phyloP scores from a whole-genome alignment of 352 stramenopile species.

The Pythium angustatum region DNA sequence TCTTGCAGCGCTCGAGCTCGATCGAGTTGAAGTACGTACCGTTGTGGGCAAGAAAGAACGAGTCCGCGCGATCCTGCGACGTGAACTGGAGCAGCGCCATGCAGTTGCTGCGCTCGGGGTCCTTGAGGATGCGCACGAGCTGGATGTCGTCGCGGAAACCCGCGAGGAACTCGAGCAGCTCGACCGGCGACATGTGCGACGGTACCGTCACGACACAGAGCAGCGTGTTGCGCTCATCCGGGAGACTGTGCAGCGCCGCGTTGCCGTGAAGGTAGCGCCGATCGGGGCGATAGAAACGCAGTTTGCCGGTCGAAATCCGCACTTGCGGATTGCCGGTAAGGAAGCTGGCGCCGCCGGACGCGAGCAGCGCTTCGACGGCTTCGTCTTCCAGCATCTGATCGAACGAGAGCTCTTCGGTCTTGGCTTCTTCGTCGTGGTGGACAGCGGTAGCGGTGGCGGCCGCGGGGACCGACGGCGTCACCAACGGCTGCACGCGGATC shows the following conservation, averaged over 20 bases:
- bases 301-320: constrained; percentile 67
- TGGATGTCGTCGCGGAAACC: constrained; percentile 73
- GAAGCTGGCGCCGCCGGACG: constrained; percentile 45
- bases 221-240: constrained; percentile 69
- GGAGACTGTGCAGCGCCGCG: constrained; percentile 33
- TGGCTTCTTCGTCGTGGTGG: constrained; percentile 38
- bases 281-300: constrained; percentile 83
- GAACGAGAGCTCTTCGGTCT: constrained; percentile 28
- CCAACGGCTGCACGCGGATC: constrained; percentile 69
- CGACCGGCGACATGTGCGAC: constrained; percentile 82
- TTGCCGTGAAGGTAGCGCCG: constrained; percentile 44
- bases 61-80: constrained; percentile 73
- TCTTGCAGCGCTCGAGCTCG: constrained; percentile 87
- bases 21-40: constrained; percentile 93
- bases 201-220: constrained; percentile 84
- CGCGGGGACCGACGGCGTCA: too few relatives aligned
- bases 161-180: constrained; percentile 83
- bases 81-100: constrained; percentile 87
- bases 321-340: constrained; percentile 81
- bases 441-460: too few relatives aligned
- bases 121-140: constrained; percentile 80
- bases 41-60: constrained; percentile 89
- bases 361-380: constrained; percentile 36
- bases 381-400: constrained; percentile 35
- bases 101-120: constrained; percentile 80